Conservation (phyloP, 2,329 filamentous ascomycete species). For the Pestalotiopsis sp. region DNA sequence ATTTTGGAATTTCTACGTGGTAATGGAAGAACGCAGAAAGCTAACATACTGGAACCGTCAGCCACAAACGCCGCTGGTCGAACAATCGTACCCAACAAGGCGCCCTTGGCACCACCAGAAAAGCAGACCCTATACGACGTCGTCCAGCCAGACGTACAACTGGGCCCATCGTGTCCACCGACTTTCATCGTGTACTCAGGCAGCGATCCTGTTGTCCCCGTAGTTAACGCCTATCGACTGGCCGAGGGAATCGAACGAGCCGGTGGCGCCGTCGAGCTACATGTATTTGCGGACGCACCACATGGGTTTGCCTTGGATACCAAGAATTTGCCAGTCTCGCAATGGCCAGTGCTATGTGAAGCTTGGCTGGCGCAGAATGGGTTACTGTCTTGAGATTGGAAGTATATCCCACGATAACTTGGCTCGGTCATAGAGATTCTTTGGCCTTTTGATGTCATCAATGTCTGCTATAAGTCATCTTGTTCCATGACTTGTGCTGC, state of each 20-base stretch:
- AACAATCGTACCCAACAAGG: constrained; percentile 22
- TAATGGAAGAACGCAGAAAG: no score
- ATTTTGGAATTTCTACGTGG: no score
- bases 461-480: no score
- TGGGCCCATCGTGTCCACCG: constrained; percentile 18
- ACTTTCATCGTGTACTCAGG: constrained; percentile 24
- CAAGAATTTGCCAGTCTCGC: constrained; percentile 19
- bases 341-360: constrained; percentile 21
- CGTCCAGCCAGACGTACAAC: constrained; percentile 23
- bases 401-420: background rate
- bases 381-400: background rate
- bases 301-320: constrained; percentile 25
- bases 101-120: constrained; percentile 23
- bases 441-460: no score
- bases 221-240: constrained; percentile 24
- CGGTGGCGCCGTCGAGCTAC: constrained; percentile 21
- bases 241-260: constrained; percentile 19
- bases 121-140: constrained; percentile 25
- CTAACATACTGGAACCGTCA: no score
- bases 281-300: constrained; percentile 24
- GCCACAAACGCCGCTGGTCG: constrained; percentile 23
- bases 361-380: constrained; percentile 21
- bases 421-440: background rate
- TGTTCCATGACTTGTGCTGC: no score
- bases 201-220: constrained; percentile 23